These are phyloP conservation scores for Darksidea phi DNA, from an alignment of 495 filamentous ascomycete species.

Conservation along the genomic window DNA sequence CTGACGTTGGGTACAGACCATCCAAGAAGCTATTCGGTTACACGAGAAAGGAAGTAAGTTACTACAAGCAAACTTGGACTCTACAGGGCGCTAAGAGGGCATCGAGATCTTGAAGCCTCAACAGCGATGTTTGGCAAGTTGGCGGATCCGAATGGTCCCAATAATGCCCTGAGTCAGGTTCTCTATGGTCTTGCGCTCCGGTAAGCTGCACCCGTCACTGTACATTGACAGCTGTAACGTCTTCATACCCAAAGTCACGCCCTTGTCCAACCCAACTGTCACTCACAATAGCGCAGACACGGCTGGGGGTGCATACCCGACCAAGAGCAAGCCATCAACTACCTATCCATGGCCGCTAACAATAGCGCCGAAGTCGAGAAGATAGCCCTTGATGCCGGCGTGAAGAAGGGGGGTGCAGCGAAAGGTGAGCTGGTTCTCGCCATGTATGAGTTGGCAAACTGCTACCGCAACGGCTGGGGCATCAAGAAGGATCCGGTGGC, in stretches of 20 bases:
- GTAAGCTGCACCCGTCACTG: slow-evolving; percentile 51
- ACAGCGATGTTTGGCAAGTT: slow-evolving; percentile 84
- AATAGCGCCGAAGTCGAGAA: slow-evolving; percentile 86
- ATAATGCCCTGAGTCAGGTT: slow-evolving; percentile 93
- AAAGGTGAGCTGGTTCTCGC: slow-evolving; percentile 98
- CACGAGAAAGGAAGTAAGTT: slow-evolving; percentile 76
- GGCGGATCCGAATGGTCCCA: slow-evolving; percentile 78
- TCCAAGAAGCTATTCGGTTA: slow-evolving; percentile 92
- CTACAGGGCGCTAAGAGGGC: background rate
- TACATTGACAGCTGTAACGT: background rate
- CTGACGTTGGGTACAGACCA: slow-evolving; percentile 55
- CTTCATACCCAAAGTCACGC: slow-evolving; percentile 16
- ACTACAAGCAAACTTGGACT: slow-evolving; percentile 4
- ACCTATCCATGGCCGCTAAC: slow-evolving; percentile 83
- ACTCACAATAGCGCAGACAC: slow-evolving; percentile 59
- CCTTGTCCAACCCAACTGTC: background rate
- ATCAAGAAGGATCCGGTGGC: slow-evolving; percentile 83
- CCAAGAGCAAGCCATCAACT: slow-evolving; percentile 70
- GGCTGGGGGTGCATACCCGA: slow-evolving; percentile 85
- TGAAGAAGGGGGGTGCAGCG: slow-evolving; percentile 89
- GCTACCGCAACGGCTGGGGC: slow-evolving; percentile 95
- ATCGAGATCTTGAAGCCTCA: slow-evolving; percentile 60
- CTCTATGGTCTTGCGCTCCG: slow-evolving; percentile 91
- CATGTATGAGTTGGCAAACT: slow-evolving; percentile 93
- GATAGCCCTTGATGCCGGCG: slow-evolving; percentile 74